These are phyloP conservation scores for Phytophthora rubi DNA, from an alignment of 352 stramenopile species.

Conservation along the genomic window DNA sequence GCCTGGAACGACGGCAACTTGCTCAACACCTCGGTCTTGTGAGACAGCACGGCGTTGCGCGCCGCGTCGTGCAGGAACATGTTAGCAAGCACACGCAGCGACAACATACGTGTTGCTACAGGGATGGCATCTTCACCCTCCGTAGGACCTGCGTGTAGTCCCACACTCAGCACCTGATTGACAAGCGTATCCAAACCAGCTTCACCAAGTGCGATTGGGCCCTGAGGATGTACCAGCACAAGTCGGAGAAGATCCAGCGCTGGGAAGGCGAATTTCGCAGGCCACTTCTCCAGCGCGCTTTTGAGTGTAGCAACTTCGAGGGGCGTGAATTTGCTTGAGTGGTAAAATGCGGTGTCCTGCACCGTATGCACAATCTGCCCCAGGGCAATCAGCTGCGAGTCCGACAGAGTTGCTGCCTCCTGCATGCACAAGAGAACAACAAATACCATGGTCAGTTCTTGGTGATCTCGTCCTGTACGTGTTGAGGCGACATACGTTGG, in stretches of 20 bases:
- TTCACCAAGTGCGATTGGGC: constrained; percentile 45
- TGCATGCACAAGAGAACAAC: constrained; percentile 7
- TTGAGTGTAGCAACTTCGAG: constrained; percentile 67
- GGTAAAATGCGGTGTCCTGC: constrained; percentile 90
- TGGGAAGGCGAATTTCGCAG: constrained; percentile 85
- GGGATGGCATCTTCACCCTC: constrained; percentile 48
- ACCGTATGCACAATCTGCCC: constrained; percentile 69
- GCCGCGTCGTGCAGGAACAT: constrained; percentile 68
- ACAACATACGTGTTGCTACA: constrained; percentile 74
- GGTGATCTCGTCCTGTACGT: constrained; percentile 3
- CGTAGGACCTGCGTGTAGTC: constrained; percentile 30
- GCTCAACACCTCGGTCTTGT: constrained; percentile 63
- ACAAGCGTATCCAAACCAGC: constrained; percentile 44
- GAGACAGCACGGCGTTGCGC: constrained; percentile 51
- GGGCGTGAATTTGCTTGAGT: constrained; percentile 86
- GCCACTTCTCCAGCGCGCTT: constrained; percentile 74
- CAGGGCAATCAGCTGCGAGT: constrained; percentile 63
- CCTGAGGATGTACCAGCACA: constrained; percentile 90
- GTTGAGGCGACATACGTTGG: constrained; percentile 39
- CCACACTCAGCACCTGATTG: constrained; percentile 47
- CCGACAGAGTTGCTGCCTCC: constrained; percentile 34
- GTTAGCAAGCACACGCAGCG: constrained; percentile 78
- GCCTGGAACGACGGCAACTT: constrained; percentile 53
- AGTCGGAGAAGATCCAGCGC: constrained; percentile 93
- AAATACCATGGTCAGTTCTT: constrained; percentile 11